Base-by-base conservation (phyloP, 805 yeast genomes). In the Kazachstania viticola region DNA sequence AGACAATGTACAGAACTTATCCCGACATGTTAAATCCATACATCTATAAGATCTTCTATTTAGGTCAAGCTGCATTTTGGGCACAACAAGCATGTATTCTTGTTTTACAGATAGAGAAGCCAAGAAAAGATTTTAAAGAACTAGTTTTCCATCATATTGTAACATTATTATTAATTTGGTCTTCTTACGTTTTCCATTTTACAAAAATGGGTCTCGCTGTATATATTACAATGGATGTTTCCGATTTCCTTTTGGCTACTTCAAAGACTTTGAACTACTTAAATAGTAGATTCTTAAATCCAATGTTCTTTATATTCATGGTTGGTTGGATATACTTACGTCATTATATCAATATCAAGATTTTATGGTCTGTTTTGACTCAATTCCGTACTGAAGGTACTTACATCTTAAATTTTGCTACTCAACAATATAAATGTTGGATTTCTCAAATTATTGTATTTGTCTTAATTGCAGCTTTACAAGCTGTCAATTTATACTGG, bases 21-120 rank as follows among this genome's bases (percentile, higher is more conserved):
- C 98, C 99, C 4, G 97, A 91, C 60, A 65, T 70, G 38, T 65
- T 78, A 21, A 82, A 81, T 49, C 77, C 71, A 35, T 67, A 63
- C 38, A 63, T 67, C 34, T 79, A 79, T 63, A 91, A 91, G 62
- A 56, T 74, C n/a, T 91, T 79, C 54, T 91, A 91, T 56, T 65
- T 91, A 39, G 75, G 81, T 25, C 97, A 91, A 62, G 96, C 97
- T 4, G 80, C 96, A 4, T 91, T 84, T 58, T 91, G 99, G 99
- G 75, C 85, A 15, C 99, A 91, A 62, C 98, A 91, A 61, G 79
- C 93, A 1, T 75, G 81, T 25, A 80, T 91, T 21, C 64, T 91
- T 40, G 61, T 75, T 28, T 65, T 91, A 40, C 94, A 80, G 56
- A 67, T 91, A 37, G 99, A 91, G 59, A 83, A 83, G 56, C 97